A percentile compares a stretch with the other conserved stretches of the same genome.
Conservation (phyloP, 257 asterid genomes). For the Lycium barbarum region DNA sequence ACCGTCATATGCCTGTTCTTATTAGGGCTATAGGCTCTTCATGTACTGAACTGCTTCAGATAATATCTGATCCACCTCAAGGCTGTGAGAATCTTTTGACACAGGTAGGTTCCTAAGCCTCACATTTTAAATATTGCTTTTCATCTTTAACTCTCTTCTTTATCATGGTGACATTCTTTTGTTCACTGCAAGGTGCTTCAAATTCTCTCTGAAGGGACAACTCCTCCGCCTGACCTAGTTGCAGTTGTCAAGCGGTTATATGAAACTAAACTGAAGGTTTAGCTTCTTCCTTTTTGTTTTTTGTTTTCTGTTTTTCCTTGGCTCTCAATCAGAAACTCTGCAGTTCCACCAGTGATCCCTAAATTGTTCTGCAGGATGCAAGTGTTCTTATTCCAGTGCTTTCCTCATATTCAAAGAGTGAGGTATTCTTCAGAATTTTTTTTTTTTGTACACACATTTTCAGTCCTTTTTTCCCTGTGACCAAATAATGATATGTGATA, state of each 20-base stretch:
- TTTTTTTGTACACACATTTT: neutral
- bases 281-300: neutral
- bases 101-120: conserved; percentile 56
- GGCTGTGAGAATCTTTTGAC: conserved; percentile 91
- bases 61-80: conserved; percentile 86
- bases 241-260: conserved; percentile 79
- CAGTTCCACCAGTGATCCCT: conserved; percentile 22
- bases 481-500: conserved; percentile 10
- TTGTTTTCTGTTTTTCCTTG: neutral
- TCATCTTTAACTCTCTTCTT: conserved; percentile 38
- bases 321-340: conserved; percentile 25
- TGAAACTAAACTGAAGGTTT: conserved; percentile 87
- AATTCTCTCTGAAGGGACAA: conserved; percentile 79
- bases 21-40: conserved; percentile 75
- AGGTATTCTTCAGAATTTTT: conserved; percentile 56
- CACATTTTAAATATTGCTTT: conserved; percentile 14
- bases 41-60: conserved; percentile 72
- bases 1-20: conserved; percentile 85
- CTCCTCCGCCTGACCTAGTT: conserved; percentile 79
- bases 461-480: neutral
- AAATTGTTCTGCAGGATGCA: conserved; percentile 80
- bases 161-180: conserved; percentile 37
- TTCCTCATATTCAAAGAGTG: conserved; percentile 87
- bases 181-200: conserved; percentile 69
- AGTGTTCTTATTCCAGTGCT: conserved; percentile 86